These are phyloP conservation scores for Dactylellina leptospora DNA, from an alignment of 2,329 filamentous ascomycete genomes.

Conservation along the genomic window DNA sequence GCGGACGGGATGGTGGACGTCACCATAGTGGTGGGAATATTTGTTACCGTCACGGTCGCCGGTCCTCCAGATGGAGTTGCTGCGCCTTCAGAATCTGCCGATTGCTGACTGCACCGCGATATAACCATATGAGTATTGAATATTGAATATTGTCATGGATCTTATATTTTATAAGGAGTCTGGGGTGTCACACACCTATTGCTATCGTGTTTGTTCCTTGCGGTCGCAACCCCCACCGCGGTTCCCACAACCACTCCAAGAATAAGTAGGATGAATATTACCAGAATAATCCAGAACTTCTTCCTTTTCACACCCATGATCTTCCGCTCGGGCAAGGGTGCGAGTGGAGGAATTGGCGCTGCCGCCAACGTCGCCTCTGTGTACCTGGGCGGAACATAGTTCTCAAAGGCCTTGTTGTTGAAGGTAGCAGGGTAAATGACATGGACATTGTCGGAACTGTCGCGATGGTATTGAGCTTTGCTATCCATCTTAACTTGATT, in stretches of 20 bases:
- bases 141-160: too few species aligned
- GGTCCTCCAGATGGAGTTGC: not conserved
- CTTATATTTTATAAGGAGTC: too few species aligned
- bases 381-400: slow-evolving; percentile 26
- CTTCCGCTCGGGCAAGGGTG: slow-evolving; percentile 1
- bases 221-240: slow-evolving; percentile 19
- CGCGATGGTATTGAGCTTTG: slow-evolving; percentile 21
- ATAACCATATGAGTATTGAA: not conserved
- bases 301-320: slow-evolving; percentile 20
- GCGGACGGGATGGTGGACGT: slow-evolving; percentile 7
- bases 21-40: slow-evolving; percentile 6
- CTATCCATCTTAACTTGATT: slow-evolving; percentile 9
- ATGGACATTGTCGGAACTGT: slow-evolving; percentile 30
- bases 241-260: slow-evolving; percentile 11
- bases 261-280: slow-evolving; percentile 9
- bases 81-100: slow-evolving; percentile 8
- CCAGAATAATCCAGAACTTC: slow-evolving; percentile 20
- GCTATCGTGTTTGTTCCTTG: slow-evolving; percentile 13
- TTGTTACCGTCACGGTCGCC: slow-evolving; percentile 6
- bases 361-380: not conserved
- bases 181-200: not conserved
- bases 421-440: slow-evolving; percentile 21
- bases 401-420: slow-evolving; percentile 20
- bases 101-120: not conserved
- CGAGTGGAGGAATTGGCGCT: slow-evolving; percentile 1